Percentiles rank a stretch among this genome's conserved stretches.
phyloP scores from a whole-genome alignment of 139 green algal species.

The Tetratostichococcus sp. region DNA sequence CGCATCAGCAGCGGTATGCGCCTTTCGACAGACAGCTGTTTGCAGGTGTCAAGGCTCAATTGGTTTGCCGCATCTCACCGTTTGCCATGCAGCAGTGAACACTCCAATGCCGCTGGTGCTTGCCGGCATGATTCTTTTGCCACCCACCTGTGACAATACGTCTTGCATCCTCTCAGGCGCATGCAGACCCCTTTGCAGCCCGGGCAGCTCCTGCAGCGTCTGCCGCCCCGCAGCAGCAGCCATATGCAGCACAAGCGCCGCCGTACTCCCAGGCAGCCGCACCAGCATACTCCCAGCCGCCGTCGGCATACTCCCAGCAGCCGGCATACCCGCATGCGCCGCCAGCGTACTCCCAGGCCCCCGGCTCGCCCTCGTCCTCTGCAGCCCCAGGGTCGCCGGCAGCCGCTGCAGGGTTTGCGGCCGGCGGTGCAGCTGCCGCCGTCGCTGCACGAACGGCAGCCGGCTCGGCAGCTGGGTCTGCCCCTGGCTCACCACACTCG shows the following conservation, averaged over 20 bases:
- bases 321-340: neutral
- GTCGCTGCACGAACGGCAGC: neutral
- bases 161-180: neutral
- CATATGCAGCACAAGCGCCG: too few species aligned
- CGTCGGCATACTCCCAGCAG: neutral
- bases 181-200: neutral
- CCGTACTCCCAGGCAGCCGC: neutral
- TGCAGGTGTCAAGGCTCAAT: too few species aligned
- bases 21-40: too few species aligned
- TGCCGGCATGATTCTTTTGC: too few species aligned
- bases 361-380: too few species aligned
- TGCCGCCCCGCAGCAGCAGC: too few species aligned
- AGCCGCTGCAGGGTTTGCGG: neutral
- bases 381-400: slow-evolving; percentile 1
- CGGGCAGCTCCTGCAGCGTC: too few species aligned
- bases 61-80: too few species aligned
- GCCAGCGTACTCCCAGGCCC: too few species aligned
- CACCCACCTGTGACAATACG: too few species aligned
- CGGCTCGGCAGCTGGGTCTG: neutral
- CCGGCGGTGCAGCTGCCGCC: neutral
- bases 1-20: neutral
- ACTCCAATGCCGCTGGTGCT: too few species aligned
- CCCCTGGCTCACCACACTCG: neutral
- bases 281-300: neutral
- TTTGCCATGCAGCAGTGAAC: too few species aligned